These are phyloP conservation scores for Chaetomiaceae sp. DNA, from an alignment of 2,329 filamentous ascomycete genomes.

Conservation along the genomic window DNA sequence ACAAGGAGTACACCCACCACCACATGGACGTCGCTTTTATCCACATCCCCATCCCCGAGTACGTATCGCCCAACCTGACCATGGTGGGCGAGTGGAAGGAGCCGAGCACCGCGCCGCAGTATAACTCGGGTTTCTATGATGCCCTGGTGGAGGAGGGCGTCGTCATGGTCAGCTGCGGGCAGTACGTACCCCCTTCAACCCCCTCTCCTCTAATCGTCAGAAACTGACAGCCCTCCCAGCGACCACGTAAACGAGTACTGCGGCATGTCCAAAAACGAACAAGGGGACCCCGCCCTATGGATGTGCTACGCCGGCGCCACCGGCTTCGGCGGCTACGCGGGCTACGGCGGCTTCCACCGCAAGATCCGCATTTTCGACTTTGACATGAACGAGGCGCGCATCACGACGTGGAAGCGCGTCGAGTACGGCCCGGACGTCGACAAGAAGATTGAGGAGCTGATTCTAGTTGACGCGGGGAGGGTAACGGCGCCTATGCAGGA, in stretches of 20 bases:
- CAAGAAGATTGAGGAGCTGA: constrained; percentile 56
- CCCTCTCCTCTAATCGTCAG: background rate
- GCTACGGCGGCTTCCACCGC: constrained; percentile 80
- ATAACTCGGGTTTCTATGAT: constrained; percentile 90
- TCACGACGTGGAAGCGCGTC: constrained; percentile 87
- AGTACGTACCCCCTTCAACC: constrained; percentile 49
- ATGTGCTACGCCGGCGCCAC: constrained; percentile 96
- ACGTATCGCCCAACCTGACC: constrained; percentile 57
- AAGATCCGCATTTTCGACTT: constrained; percentile 87
- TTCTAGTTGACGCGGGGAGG: constrained; percentile 61
- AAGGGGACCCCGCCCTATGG: constrained; percentile 70
- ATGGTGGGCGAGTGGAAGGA: constrained; percentile 74
- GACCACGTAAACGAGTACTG: constrained; percentile 99
- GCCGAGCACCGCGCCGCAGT: constrained; percentile 77
- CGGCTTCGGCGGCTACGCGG: constrained; percentile 92
- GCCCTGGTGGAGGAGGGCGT: constrained; percentile 82
- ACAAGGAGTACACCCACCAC: constrained; percentile 80
- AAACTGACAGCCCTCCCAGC: constrained; percentile 36
- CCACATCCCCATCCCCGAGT: constrained; percentile 93
- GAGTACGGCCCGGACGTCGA: constrained; percentile 67
- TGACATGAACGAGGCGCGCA: constrained; percentile 83
- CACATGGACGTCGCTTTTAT: constrained; percentile 97
- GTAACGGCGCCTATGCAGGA: constrained; percentile 33
- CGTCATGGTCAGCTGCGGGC: constrained; percentile 83
- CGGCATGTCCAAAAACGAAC: constrained; percentile 57